Percentiles rank a stretch among this genome's conserved stretches.
Evolutionary conservation across 2,329 filamentous ascomycete genomes (phyloP).

Genomic region (Beauveria rudraprayagi): DNA sequence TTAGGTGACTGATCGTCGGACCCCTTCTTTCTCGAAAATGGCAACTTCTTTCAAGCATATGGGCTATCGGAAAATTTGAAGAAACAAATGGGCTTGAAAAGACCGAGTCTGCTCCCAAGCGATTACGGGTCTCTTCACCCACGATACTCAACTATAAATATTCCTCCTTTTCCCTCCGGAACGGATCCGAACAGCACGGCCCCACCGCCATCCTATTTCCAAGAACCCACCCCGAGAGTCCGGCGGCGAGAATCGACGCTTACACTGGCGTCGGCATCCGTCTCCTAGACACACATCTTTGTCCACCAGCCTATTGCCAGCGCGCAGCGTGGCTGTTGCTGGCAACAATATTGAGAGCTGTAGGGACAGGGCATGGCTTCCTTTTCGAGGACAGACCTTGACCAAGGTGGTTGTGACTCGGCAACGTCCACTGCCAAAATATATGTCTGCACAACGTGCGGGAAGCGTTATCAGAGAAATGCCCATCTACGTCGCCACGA

Average conservation of each 20-base stretch:
- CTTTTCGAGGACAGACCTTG: not conserved
- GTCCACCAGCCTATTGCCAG: too few relatives aligned
- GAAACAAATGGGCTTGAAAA: too few relatives aligned
- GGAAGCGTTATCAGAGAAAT: slow-evolving; percentile 20
- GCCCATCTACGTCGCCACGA: slow-evolving; percentile 21
- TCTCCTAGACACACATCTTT: too few relatives aligned
- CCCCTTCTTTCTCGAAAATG: not conserved
- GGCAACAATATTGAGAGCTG: not conserved
- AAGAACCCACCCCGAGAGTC: not conserved
- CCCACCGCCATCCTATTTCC: not conserved
- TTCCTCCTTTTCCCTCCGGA: not conserved
- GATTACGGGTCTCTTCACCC: too few relatives aligned
- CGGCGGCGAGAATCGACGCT: slow-evolving; percentile 3
- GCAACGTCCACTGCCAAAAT: not conserved
- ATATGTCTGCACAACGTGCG: slow-evolving; percentile 16
- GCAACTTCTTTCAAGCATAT: not conserved
- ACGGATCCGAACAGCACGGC: not conserved
- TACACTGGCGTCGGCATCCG: not conserved
- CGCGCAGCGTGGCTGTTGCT: too few relatives aligned
- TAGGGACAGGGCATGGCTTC: not conserved
- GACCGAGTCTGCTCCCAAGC: too few relatives aligned
- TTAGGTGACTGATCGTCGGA: not conserved
- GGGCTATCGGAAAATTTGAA: too few relatives aligned
- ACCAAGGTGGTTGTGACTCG: not conserved
- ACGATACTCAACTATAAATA: not conserved